phyloP scores from a whole-genome alignment of 2,329 filamentous ascomycete genomes.

The Pseudogymnoascus sp. region DNA sequence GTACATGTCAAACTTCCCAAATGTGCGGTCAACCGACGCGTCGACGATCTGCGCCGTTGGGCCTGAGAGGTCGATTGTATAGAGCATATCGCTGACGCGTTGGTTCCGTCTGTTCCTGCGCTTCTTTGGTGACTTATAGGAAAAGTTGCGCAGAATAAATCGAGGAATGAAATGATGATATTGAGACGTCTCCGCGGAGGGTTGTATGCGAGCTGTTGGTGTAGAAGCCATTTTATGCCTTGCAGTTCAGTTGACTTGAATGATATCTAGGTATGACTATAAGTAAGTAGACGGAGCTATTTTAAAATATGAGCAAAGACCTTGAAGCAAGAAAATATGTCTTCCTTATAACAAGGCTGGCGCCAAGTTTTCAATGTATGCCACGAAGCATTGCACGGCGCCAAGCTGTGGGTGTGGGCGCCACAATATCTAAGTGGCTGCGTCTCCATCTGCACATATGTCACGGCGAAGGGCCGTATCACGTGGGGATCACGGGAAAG shows the following conservation, averaged over 20 bases:
- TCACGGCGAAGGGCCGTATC: too few species aligned
- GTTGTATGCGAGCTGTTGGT: background rate
- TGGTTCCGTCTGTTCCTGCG: conserved; percentile 1
- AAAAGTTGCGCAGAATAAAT: conserved; percentile 31
- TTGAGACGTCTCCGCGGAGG: conserved; percentile 14
- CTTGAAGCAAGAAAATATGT: background rate
- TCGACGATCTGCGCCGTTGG: conserved; percentile 14
- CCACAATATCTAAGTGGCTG: background rate
- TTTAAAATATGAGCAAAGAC: background rate
- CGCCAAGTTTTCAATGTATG: background rate
- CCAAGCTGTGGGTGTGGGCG: background rate
- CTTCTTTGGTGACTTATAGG: conserved; percentile 15
- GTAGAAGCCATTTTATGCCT: background rate
- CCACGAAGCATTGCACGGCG: background rate
- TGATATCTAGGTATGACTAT: background rate
- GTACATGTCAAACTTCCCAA: conserved; percentile 31
- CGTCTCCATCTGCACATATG: background rate
- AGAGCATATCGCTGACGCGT: conserved; percentile 18
- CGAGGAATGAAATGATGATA: conserved; percentile 33
- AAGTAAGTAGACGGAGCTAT: background rate
- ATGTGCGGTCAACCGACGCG: conserved; percentile 20
- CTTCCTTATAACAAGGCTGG: background rate
- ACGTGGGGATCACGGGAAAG: too few species aligned
- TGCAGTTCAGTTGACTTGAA: background rate
- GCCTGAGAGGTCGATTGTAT: conserved; percentile 21